Percentiles rank a stretch among this genome's conserved stretches.
These are phyloP conservation scores for Tuctoria greenei DNA, from an alignment of 176 grass and related monocot genomes.

Conservation along the genomic window DNA sequence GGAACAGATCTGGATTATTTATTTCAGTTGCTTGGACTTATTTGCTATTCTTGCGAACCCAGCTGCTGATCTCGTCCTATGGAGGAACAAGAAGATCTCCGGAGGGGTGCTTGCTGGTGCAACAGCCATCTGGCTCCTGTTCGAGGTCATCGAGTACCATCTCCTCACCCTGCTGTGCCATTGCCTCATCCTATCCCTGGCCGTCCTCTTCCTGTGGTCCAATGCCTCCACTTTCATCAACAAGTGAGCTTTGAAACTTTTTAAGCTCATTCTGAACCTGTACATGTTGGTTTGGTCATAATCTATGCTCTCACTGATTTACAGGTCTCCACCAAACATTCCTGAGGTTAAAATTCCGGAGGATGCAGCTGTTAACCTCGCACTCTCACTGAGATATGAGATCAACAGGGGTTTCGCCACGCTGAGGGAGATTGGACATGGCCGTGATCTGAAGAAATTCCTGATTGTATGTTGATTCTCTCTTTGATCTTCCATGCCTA, in stretches of 20 bases:
- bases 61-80: slow-evolving; percentile 91
- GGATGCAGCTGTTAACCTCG: slow-evolving; percentile 66
- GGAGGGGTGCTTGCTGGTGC: slow-evolving; percentile 53
- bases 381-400: slow-evolving; percentile 68
- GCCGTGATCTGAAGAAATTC: slow-evolving; percentile 87
- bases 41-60: slow-evolving; percentile 19
- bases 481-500: not conserved
- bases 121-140: slow-evolving; percentile 80
- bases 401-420: slow-evolving; percentile 78
- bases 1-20: slow-evolving; percentile 25
- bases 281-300: not conserved
- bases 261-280: not conserved
- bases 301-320: not conserved
- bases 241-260: slow-evolving; percentile 55
- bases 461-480: slow-evolving; percentile 51
- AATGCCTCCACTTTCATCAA: slow-evolving; percentile 71
- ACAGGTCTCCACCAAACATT: slow-evolving; percentile 74
- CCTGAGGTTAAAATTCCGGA: slow-evolving; percentile 81
- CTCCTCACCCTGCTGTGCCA: slow-evolving; percentile 72
- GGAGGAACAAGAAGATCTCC: slow-evolving; percentile 94
- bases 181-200: slow-evolving; percentile 62
- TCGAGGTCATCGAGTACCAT: slow-evolving; percentile 85
- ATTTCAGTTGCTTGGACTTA: not conserved
- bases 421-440: slow-evolving; percentile 70
- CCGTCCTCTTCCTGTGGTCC: slow-evolving; percentile 80